phyloP scores from a whole-genome alignment of 805 yeast species.

The Spathaspora arborariae region DNA sequence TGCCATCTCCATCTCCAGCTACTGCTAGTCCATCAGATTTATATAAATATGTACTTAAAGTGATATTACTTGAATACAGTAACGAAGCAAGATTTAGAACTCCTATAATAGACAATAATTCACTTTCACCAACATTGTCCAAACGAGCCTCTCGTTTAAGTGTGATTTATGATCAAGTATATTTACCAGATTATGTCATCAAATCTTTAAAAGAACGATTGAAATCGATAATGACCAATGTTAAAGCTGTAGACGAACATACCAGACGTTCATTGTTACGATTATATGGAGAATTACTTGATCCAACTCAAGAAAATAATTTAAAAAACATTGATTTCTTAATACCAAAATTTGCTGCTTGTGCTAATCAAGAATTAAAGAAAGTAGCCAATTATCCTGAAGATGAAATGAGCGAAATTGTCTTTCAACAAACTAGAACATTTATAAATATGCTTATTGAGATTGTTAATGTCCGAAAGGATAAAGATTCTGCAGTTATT shows the following conservation, averaged over 20 bases:
- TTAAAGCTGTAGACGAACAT: conserved; percentile 38
- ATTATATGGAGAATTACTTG: conserved; percentile 57
- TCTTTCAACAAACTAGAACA: conserved; percentile 32
- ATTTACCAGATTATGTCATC: conserved; percentile 37
- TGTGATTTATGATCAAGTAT: conserved; percentile 20
- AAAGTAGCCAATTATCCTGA: conserved; percentile 34
- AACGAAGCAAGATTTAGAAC: conserved; percentile 61
- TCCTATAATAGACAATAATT: conserved; percentile 11
- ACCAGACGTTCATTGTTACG: conserved; percentile 58
- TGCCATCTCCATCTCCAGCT: conserved; percentile 10
- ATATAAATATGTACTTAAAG: conserved; percentile 51
- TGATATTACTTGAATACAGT: conserved; percentile 55
- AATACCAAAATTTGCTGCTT: conserved; percentile 49
- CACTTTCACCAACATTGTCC: background rate
- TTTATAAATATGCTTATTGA: conserved; percentile 36
- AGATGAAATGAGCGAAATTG: conserved; percentile 27
- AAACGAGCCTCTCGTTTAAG: conserved; percentile 1
- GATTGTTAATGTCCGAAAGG: conserved; percentile 27
- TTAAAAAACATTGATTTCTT: conserved; percentile 38
- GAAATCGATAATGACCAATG: conserved; percentile 44
- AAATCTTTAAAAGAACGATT: conserved; percentile 38
- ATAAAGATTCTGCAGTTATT: conserved; percentile 34
- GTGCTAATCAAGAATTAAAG: conserved; percentile 49
- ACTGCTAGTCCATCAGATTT: conserved; percentile 25
- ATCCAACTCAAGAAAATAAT: conserved; percentile 39